Evolutionary conservation across 2,329 filamentous ascomycete genomes (phyloP).

Genomic region (Cephalotrichum gorgonifer): DNA sequence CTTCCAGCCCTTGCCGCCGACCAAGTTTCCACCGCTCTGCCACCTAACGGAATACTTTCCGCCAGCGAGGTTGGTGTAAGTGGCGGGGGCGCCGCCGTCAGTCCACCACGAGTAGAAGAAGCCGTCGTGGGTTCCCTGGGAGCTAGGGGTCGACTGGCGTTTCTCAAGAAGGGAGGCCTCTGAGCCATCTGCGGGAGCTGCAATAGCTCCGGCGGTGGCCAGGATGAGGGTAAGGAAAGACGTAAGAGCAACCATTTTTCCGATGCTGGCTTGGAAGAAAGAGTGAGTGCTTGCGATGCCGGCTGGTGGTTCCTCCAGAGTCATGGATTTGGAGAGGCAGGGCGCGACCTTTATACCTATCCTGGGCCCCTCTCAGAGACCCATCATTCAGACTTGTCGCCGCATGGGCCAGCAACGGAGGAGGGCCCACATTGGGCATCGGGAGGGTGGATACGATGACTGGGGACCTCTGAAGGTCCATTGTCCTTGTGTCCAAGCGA

Average conservation of each 20-base stretch:
- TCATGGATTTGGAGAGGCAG: no score
- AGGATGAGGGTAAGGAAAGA: background rate
- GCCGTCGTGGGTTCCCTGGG: constrained; percentile 24
- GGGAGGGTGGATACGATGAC: no score
- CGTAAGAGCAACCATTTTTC: background rate
- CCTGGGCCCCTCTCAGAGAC: no score
- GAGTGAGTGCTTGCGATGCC: no score
- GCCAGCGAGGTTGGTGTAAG: constrained; percentile 30
- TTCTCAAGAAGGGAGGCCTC: background rate
- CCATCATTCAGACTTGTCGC: no score
- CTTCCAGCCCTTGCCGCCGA: constrained; percentile 49
- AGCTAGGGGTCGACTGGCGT: constrained; percentile 20
- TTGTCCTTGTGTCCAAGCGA: no score
- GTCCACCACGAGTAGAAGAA: constrained; percentile 40
- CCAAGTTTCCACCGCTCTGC: constrained; percentile 38
- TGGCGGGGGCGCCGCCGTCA: constrained; percentile 29
- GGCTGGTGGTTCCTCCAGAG: no score
- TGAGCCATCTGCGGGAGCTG: background rate
- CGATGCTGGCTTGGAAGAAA: no score
- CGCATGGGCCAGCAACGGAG: no score
- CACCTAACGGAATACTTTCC: constrained; percentile 34
- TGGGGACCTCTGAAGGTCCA: no score
- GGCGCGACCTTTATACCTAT: no score
- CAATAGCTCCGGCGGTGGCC: background rate
- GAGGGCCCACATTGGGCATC: no score